A percentile compares a stretch with the other conserved stretches of the same genome.
These are phyloP conservation scores for Coemansia sp. DNA, from an alignment of 192 early-diverging fungal species.

Conservation along the genomic window DNA sequence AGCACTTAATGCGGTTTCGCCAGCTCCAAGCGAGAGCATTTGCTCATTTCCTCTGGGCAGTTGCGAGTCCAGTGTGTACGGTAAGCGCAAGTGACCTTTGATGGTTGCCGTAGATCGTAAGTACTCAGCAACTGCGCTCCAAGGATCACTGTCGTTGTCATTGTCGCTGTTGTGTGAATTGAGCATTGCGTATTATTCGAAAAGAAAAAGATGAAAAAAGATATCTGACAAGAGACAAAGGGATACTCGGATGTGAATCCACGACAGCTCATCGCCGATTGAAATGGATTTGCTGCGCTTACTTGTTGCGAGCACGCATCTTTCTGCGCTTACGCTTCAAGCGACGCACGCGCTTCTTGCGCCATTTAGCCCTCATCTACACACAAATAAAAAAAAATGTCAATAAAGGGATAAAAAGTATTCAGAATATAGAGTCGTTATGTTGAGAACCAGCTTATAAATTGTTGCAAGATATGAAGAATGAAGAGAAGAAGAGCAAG, in stretches of 20 bases:
- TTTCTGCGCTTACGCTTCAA: slow-evolving; percentile 77
- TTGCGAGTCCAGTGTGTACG: not conserved
- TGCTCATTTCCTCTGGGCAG: not conserved
- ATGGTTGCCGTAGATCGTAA: not conserved
- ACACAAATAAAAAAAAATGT: not conserved
- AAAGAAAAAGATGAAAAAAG: not conserved
- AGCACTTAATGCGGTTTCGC: slow-evolving; percentile 1
- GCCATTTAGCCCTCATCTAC: slow-evolving; percentile 74
- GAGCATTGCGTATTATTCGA: slow-evolving; percentile 1
- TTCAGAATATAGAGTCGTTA: not conserved
- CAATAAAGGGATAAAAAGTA: not conserved
- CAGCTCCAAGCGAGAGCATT: not conserved
- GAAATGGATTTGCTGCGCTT: slow-evolving; percentile 14
- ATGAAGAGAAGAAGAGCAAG: not conserved
- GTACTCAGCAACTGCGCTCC: slow-evolving; percentile 22
- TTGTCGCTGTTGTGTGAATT: not conserved
- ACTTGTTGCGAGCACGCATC: slow-evolving; percentile 70
- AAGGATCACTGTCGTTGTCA: slow-evolving; percentile 2
- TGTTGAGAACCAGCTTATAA: not conserved
- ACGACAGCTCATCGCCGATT: not conserved
- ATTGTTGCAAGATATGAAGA: not conserved
- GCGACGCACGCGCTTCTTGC: slow-evolving; percentile 71
- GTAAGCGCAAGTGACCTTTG: no score
- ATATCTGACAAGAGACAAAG: not conserved
- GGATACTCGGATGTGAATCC: no score